Base-by-base conservation (phyloP, 2,329 filamentous ascomycete species). In the Piedraia hortae region DNA sequence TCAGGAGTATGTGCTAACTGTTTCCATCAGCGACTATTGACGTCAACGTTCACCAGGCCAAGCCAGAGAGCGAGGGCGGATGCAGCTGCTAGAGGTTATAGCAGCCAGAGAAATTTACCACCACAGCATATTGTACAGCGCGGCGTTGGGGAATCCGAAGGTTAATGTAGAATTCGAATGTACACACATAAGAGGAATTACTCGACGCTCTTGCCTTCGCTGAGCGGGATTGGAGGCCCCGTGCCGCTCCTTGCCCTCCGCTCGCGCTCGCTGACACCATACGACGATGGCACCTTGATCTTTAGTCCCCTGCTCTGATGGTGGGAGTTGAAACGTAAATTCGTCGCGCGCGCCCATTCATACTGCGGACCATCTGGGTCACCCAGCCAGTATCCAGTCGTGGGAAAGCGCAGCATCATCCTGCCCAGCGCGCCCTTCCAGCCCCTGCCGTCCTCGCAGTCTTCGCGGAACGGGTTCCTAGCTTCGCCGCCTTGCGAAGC, bases 381-480 rank as follows among this genome's bases (percentile, higher is more conserved):
- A 14, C 71, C 72, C 9, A 89, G 51, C 78, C 80, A 91, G 49
- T 88, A 91, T 26, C 55, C 56, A 31, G 60, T 61, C 17, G 71
- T 71, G 12, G 75, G 53, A 18, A 40, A 36, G 6, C 56, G 57
- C 13, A 89, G 56, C 72, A 91, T 73, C 14, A 59, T 39, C 22
- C 80, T 59, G n/a, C 78, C 80, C 6, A 88, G 38, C 35, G 62
- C 66, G 15, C 78, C 80, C 42, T 59, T 59, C 62, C 72, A 78
- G 10, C 78, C 78, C 29, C 70, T 57, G 6, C 77, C 75, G 25
- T 74, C 66, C n/a, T 68, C 62, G 19, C 63, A 59, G 22, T 61
- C 63, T 14, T 51, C 47, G 0, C 61, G 59, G 45, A 90, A 90
- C 0, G 75, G 53, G 47, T 75, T 64, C 29, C 64, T 59, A 15